Conservation (phyloP, 768 basidiomycete species). For the Suillus placidus region DNA sequence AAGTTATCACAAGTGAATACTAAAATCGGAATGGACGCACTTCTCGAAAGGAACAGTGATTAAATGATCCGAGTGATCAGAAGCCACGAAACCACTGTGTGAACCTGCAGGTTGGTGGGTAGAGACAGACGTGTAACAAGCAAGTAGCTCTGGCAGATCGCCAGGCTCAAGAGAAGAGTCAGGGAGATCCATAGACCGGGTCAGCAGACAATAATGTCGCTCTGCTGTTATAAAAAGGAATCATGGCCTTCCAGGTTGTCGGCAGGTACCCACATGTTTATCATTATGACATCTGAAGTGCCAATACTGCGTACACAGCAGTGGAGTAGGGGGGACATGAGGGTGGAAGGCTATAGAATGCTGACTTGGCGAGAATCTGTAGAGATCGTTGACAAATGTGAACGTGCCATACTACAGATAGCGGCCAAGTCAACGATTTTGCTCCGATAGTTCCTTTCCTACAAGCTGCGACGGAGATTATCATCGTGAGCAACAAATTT, state of each 20-base stretch:
- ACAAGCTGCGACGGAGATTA: background rate
- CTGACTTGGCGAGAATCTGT: background rate
- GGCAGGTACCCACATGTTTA: background rate
- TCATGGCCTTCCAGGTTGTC: background rate
- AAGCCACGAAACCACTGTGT: background rate
- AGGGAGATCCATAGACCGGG: background rate
- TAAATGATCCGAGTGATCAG: background rate
- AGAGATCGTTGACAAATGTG: background rate
- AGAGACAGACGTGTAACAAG: background rate
- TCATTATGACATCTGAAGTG: background rate
- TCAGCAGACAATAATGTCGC: background rate
- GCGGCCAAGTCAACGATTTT: background rate
- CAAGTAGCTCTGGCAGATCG: background rate
- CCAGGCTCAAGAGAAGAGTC: background rate
- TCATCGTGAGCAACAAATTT: background rate
- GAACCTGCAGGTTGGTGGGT: background rate
- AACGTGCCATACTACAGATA: background rate
- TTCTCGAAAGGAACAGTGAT: background rate
- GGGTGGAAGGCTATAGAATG: background rate
- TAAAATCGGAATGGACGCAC: background rate
- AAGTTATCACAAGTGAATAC: background rate
- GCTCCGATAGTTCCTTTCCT: background rate
- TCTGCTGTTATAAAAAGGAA: background rate
- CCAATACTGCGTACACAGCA: background rate
- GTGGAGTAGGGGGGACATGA: background rate